Evolutionary conservation across 2,329 filamentous ascomycete genomes (phyloP).

Genomic region (Neopestalotiopsis clavispora): DNA sequence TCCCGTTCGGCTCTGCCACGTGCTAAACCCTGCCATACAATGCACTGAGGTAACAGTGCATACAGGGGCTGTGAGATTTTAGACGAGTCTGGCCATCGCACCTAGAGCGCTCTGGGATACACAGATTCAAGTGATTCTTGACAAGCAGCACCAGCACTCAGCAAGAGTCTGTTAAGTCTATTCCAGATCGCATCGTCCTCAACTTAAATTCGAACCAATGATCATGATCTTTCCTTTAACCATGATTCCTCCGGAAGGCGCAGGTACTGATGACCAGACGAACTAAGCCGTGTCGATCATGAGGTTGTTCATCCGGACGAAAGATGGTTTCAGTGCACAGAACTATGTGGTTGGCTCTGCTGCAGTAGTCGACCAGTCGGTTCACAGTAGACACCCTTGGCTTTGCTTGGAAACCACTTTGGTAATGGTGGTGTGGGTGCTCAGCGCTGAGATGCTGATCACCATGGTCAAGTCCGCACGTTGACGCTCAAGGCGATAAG

Average conservation of each 20-base stretch:
- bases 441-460: neutral
- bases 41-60: neutral
- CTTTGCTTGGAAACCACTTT: neutral
- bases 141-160: neutral
- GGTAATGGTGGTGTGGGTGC: neutral
- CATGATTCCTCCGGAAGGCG: too few species aligned
- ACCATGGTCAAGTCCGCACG: neutral
- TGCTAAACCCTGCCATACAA: conserved; percentile 5
- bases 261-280: too few species aligned
- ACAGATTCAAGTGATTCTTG: neutral
- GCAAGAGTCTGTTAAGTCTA: too few species aligned
- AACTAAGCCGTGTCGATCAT: too few species aligned
- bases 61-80: neutral
- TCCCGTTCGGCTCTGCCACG: conserved; percentile 7
- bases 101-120: neutral
- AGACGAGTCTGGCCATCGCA: conserved; percentile 4
- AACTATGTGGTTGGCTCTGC: too few species aligned
- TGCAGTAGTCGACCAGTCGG: too few species aligned
- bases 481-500: neutral
- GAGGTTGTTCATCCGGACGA: too few species aligned
- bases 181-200: too few species aligned
- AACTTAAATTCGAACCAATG: too few species aligned
- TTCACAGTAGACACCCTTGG: too few species aligned
- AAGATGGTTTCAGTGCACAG: too few species aligned
- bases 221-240: too few species aligned